A percentile compares a stretch with the other conserved stretches of the same genome.
phyloP scores from a whole-genome alignment of 192 early-diverging fungal genomes.

The Coemansia sp. region DNA sequence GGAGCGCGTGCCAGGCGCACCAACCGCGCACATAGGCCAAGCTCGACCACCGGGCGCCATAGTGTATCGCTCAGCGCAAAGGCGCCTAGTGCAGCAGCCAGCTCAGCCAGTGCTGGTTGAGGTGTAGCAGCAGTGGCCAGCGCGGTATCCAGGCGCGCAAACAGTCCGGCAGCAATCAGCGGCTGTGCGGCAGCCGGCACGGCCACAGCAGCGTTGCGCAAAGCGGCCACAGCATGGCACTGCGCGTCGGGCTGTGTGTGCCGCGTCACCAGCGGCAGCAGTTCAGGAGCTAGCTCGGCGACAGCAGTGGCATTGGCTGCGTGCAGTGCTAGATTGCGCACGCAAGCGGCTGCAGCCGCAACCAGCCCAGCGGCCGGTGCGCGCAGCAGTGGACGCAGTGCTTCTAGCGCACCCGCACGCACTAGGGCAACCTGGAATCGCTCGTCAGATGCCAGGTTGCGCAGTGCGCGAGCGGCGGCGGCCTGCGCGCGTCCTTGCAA shows the following conservation, averaged over 20 bases:
- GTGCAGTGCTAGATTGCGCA: conserved; percentile 88
- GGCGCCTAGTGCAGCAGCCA: conserved; percentile 34
- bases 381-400: conserved; percentile 65
- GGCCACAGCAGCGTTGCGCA: conserved; percentile 31
- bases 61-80: conserved; percentile 31
- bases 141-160: conserved; percentile 19
- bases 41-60: conserved; percentile 34
- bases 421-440: conserved; percentile 80
- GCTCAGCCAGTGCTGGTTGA: conserved; percentile 15
- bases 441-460: conserved; percentile 73
- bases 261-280: conserved; percentile 20
- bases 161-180: conserved; percentile 26
- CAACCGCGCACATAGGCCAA: conserved; percentile 20
- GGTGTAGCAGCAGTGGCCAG: conserved; percentile 3
- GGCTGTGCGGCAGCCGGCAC: conserved; percentile 26
- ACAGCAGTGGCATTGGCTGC: conserved; percentile 80
- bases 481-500: conserved; percentile 69
- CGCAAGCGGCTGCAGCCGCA: conserved; percentile 75
- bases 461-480: conserved; percentile 76
- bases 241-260: conserved; percentile 28
- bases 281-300: conserved; percentile 65
- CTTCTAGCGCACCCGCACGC: conserved; percentile 62
- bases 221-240: conserved; percentile 33
- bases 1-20: conserved; percentile 12
- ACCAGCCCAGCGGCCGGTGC: conserved; percentile 63